Evolutionary conservation across 148 eudicot species (phyloP).

Genomic region (Euryodendron excelsum): DNA sequence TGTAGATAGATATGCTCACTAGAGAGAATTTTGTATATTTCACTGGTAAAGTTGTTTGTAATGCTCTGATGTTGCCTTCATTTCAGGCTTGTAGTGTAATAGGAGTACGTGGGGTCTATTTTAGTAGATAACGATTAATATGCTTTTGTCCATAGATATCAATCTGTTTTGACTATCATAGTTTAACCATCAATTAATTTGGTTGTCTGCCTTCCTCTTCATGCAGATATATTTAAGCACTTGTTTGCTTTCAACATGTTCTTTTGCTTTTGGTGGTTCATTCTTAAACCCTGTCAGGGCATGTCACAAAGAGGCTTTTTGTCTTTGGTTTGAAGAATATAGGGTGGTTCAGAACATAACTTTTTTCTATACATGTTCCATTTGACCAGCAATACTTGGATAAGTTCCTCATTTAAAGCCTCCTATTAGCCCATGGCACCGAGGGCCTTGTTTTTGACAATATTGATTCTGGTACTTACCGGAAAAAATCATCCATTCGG

Average conservation of each 20-base stretch:
- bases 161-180: background rate
- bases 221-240: background rate
- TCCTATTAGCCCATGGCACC: no score
- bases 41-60: background rate
- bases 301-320: no score
- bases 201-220: background rate
- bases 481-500: no score
- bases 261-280: background rate
- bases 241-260: background rate
- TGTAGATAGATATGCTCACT: background rate
- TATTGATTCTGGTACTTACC: no score
- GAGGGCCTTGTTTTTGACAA: no score
- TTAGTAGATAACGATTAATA: background rate
- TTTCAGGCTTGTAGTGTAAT: background rate
- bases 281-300: no score
- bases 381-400: no score
- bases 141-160: background rate
- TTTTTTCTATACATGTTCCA: no score
- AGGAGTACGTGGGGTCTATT: background rate
- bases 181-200: background rate
- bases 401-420: no score
- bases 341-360: no score
- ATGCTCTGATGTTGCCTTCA: background rate
- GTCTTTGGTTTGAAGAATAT: no score
- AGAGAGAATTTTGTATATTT: background rate